These are phyloP conservation scores for Cryptococcus hybrid DNA, from an alignment of 1,284 basidiomycete genomes.

Conservation along the genomic window DNA sequence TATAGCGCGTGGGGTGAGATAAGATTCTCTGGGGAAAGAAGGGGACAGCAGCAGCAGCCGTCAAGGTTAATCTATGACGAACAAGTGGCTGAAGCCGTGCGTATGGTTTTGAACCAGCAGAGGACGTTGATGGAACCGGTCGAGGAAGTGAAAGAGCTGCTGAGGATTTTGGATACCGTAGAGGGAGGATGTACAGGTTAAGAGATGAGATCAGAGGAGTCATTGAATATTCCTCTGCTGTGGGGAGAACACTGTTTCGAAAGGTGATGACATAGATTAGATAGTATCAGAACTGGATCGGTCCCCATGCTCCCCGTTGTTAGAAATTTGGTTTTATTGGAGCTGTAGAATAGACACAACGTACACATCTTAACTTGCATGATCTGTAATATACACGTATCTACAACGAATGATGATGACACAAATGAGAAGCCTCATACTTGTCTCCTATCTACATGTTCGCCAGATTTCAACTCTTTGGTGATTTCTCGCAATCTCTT, in stretches of 20 bases:
- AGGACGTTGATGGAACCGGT: constrained; percentile 10
- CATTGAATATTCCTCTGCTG: background rate
- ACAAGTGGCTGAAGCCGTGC: constrained; percentile 32
- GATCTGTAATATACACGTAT: too few species aligned
- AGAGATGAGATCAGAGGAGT: constrained; percentile 2
- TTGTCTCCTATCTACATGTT: background rate
- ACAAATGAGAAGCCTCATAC: background rate
- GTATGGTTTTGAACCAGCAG: constrained; percentile 19
- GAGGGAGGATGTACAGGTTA: constrained; percentile 23
- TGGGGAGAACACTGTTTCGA: background rate
- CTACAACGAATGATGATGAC: too few species aligned
- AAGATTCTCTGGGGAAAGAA: background rate
- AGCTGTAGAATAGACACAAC: background rate
- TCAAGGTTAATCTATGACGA: constrained; percentile 3
- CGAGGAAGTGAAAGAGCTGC: constrained; percentile 32
- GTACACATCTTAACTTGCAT: background rate
- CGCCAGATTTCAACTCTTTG: constrained; percentile 37
- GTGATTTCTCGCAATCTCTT: constrained; percentile 64
- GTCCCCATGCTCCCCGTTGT: too few species aligned
- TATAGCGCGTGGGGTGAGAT: constrained; percentile 6
- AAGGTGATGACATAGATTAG: background rate
- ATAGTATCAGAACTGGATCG: too few species aligned
- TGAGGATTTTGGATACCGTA: constrained; percentile 31
- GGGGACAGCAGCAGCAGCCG: background rate
- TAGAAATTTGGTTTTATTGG: background rate